A percentile compares a stretch with the other conserved stretches of the same genome.
Evolutionary conservation across 768 basidiomycete genomes (phyloP).

Genomic region (Tricholoma flavovirens): DNA sequence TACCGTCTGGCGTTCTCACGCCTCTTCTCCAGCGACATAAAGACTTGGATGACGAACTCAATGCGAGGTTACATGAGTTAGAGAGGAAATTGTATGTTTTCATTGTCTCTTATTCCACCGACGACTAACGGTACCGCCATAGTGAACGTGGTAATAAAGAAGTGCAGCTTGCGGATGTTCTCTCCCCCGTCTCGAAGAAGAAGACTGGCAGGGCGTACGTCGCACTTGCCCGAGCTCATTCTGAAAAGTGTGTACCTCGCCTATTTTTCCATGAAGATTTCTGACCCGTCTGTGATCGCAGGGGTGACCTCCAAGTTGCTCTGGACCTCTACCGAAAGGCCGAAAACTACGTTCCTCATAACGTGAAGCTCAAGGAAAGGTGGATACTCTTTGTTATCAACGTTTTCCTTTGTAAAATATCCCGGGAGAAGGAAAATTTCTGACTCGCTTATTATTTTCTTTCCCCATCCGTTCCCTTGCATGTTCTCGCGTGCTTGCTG

Average conservation of each 20-base stretch:
- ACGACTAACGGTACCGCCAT: background rate
- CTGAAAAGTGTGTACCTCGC: conserved; percentile 57
- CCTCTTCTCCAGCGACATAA: conserved; percentile 59
- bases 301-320: conserved; percentile 76
- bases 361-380: conserved; percentile 83
- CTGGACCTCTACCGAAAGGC: conserved; percentile 81
- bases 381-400: conserved; percentile 69
- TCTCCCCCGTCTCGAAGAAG: conserved; percentile 73
- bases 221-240: conserved; percentile 74
- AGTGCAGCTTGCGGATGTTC: conserved; percentile 49
- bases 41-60: conserved; percentile 65
- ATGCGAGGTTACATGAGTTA: conserved; percentile 57
- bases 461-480: conserved; percentile 19
- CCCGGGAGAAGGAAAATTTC: conserved; percentile 32
- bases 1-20: conserved; percentile 50
- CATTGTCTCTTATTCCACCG: conserved; percentile 2
- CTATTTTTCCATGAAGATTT: background rate
- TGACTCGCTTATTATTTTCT: conserved; percentile 34
- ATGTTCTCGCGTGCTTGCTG: conserved; percentile 18
- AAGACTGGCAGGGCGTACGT: conserved; percentile 81
- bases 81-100: conserved; percentile 65
- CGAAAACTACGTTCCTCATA: conserved; percentile 79
- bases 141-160: conserved; percentile 64
- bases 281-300: conserved; percentile 21
- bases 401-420: conserved; percentile 56